A percentile compares a stretch with the other conserved stretches of the same genome.
phyloP scores from a whole-genome alignment of 2,329 filamentous ascomycete genomes.

The Hymenoscyphus infarciens region DNA sequence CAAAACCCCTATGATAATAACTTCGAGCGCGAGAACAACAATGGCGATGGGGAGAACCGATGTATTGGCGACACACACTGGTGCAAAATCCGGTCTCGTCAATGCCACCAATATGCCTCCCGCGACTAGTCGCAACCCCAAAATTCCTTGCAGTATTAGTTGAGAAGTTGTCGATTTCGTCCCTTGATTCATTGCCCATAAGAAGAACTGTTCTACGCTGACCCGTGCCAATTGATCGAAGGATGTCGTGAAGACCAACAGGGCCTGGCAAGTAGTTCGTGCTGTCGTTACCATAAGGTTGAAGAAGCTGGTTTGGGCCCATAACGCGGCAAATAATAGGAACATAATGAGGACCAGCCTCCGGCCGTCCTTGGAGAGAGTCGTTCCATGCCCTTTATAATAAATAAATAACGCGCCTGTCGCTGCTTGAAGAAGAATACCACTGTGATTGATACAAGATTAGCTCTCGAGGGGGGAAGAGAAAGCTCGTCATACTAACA shows the following conservation, averaged over 20 bases:
- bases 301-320: slow-evolving; percentile 34
- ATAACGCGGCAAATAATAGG: slow-evolving; percentile 34
- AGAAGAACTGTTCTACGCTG: slow-evolving; percentile 33
- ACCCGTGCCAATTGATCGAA: slow-evolving; percentile 36
- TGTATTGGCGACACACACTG: slow-evolving; percentile 33
- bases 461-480: slow-evolving; percentile 17
- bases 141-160: slow-evolving; percentile 30
- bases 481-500: slow-evolving; percentile 26
- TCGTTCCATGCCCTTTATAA: slow-evolving; percentile 32
- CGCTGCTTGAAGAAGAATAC: slow-evolving; percentile 35
- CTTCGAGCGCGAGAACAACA: slow-evolving; percentile 32
- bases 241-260: slow-evolving; percentile 30
- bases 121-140: slow-evolving; percentile 30
- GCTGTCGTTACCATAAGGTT: slow-evolving; percentile 29
- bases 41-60: slow-evolving; percentile 31
- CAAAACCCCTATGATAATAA: slow-evolving; percentile 31
- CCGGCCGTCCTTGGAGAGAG: slow-evolving; percentile 35
- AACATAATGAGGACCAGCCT: slow-evolving; percentile 39
- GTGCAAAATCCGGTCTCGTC: slow-evolving; percentile 33
- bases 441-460: slow-evolving; percentile 29
- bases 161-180: slow-evolving; percentile 28
- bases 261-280: slow-evolving; percentile 29
- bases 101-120: slow-evolving; percentile 34
- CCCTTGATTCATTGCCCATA: slow-evolving; percentile 34
- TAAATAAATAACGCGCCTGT: slow-evolving; percentile 32